Conservation (phyloP, 2,329 filamentous ascomycete genomes). For the Calonectria hawksworthii region DNA sequence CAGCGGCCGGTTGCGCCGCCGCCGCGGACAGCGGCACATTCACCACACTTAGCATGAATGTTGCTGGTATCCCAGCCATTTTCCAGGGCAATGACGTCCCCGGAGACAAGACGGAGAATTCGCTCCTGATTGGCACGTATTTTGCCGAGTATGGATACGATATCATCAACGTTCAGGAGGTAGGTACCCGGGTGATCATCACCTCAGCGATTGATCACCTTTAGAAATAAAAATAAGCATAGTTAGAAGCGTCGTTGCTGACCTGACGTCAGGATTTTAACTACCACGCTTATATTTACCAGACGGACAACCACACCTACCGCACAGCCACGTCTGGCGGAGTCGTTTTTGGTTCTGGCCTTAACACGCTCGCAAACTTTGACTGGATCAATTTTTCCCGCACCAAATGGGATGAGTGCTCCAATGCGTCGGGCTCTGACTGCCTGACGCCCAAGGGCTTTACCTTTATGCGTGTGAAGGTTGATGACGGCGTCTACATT, state of each 20-base stretch:
- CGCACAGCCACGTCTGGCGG: conserved; percentile 76
- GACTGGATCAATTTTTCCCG: conserved; percentile 67
- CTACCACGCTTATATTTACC: conserved; percentile 75
- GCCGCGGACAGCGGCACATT: conserved; percentile 16
- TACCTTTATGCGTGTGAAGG: conserved; percentile 72
- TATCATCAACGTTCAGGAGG: conserved; percentile 75
- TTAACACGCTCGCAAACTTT: conserved; percentile 74
- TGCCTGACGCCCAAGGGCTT: conserved; percentile 80
- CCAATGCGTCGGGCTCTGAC: conserved; percentile 66
- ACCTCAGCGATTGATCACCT: background rate
- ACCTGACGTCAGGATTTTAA: conserved; percentile 67
- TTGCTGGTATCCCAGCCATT: conserved; percentile 70
- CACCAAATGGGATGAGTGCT: conserved; percentile 72
- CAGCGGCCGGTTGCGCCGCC: conserved; percentile 1
- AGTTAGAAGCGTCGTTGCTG: background rate
- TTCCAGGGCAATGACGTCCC: conserved; percentile 72
- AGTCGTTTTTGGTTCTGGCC: conserved; percentile 72
- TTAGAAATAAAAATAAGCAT: background rate
- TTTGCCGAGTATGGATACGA: conserved; percentile 71
- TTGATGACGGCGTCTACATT: conserved; percentile 66
- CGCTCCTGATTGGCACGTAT: conserved; percentile 67
- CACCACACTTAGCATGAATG: conserved; percentile 55
- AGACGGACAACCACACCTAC: conserved; percentile 69
- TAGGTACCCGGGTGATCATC: background rate
- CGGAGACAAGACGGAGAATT: conserved; percentile 72